Conservation (phyloP, 371 early-diverging fungal species). For the Mucor plumbeus region DNA sequence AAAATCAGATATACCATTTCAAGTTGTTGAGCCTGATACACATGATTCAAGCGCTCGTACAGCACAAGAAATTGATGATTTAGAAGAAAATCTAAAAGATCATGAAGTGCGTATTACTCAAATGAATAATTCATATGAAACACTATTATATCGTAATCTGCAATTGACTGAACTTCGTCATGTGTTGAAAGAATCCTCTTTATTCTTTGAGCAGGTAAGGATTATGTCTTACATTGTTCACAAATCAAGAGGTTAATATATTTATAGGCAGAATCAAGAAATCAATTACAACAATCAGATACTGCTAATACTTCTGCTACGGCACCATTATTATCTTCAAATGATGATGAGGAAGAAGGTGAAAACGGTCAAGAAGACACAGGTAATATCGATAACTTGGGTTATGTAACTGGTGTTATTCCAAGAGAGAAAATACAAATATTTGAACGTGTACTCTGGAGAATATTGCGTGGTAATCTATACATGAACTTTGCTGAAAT, state of each 20-base stretch:
- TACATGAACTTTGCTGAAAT: constrained; percentile 95
- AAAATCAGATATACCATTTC: constrained; percentile 75
- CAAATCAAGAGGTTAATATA: background rate
- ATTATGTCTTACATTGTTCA: background rate
- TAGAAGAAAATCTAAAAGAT: constrained; percentile 81
- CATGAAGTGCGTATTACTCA: constrained; percentile 81
- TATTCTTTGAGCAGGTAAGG: constrained; percentile 76
- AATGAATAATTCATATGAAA: constrained; percentile 87
- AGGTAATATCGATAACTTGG: constrained; percentile 55
- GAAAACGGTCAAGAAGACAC: constrained; percentile 71
- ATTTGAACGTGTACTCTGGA: constrained; percentile 96
- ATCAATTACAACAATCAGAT: background rate
- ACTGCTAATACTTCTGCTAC: constrained; percentile 22
- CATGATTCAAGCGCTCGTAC: constrained; percentile 71
- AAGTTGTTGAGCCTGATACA: constrained; percentile 48
- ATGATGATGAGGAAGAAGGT: constrained; percentile 36
- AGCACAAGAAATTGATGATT: constrained; percentile 92
- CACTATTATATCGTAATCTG: constrained; percentile 77
- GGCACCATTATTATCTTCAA: constrained; percentile 61
- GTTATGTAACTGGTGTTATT: constrained; percentile 93
- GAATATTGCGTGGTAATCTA: constrained; percentile 95
- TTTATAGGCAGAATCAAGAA: constrained; percentile 57
- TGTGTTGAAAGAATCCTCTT: constrained; percentile 83
- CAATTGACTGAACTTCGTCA: constrained; percentile 90
- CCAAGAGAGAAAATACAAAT: constrained; percentile 80